Evolutionary conservation across 768 basidiomycete species (phyloP).

Genomic region (button mushroom (Agaricus bisporus)): DNA sequence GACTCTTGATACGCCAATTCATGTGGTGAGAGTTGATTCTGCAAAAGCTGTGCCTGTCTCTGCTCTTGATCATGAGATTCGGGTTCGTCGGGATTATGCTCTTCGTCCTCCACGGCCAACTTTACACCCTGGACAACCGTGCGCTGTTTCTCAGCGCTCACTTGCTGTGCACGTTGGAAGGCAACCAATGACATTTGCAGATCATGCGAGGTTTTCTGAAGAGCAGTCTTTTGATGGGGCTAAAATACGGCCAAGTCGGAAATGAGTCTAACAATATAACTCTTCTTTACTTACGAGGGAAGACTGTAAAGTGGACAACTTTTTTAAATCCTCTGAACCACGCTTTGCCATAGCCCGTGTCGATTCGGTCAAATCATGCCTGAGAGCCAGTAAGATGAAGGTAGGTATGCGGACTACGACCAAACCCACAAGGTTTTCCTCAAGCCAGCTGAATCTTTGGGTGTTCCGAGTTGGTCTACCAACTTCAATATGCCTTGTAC

Average conservation of each 20-base stretch:
- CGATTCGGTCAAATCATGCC: constrained; percentile 91
- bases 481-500: constrained; percentile 91
- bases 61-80: constrained; percentile 44
- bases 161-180: constrained; percentile 88
- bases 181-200: constrained; percentile 84
- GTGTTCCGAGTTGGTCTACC: constrained; percentile 93
- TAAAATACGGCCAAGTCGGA: constrained; percentile 20
- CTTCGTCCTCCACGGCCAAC: constrained; percentile 75
- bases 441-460: constrained; percentile 70
- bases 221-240: constrained; percentile 75
- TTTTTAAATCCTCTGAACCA: constrained; percentile 90
- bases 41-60: constrained; percentile 64
- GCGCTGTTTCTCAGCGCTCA: constrained; percentile 85
- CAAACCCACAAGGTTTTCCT: constrained; percentile 80
- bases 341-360: constrained; percentile 95
- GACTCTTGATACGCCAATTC: constrained; percentile 97
- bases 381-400: constrained; percentile 23
- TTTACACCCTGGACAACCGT: constrained; percentile 85
- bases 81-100: constrained; percentile 27
- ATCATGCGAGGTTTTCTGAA: constrained; percentile 93
- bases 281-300: constrained; percentile 40
- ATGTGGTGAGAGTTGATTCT: constrained; percentile 75
- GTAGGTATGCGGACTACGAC: neutral
- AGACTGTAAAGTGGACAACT: constrained; percentile 63
- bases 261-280: neutral